Evolutionary conservation across 495 filamentous ascomycete species (phyloP), one percentile per base, ranked within the genome.

Genomic region (Aspergillus nanangensis): DNA sequence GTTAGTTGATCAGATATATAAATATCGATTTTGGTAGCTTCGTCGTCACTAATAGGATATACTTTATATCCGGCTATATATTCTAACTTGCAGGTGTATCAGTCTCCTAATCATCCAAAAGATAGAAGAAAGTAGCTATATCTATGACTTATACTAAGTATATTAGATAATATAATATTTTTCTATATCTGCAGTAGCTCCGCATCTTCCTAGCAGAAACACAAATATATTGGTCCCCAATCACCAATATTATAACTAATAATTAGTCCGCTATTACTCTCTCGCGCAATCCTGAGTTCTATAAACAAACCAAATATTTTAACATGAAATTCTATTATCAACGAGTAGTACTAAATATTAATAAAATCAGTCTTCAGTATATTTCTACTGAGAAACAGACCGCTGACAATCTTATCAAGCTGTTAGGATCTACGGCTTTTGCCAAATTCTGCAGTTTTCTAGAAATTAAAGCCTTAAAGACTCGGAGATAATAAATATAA

Each of bases 271-370:
- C 50, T 34, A 48, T 53, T 38, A 39, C 50, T 3, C 31, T 48
- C 3, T 48, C 45, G 21, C 40, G 38, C 25, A 48, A 48, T 23
- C 40, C 43, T 14, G 44, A 55, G 21, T 51, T 55, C 33, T 45
- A 52, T 25, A 56, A 51, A 46, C 53, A 48, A 31, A 47, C 48
- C 11, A 56, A 52, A 33, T 40, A 56, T 27, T 52, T 56, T 31
- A 49, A 52, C 27, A 48, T 47, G 40, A 56, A 52, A 40, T 56
- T 52, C 20, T 48, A 56, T 25, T 56, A 52, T 45, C 41, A 49
- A 41, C 41, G 53, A 42, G 38, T 44, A 0, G 35, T 49, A 14
- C 24, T 52, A 18, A 19, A 52, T 35, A 18, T 36, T 27, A 35
- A 41, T 19, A 48, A 56, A 22, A 52, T 49, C 29, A 27, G 7